These are phyloP conservation scores for Rhynchospora pubera DNA, from an alignment of 176 grass and related monocot species.

Conservation along the genomic window DNA sequence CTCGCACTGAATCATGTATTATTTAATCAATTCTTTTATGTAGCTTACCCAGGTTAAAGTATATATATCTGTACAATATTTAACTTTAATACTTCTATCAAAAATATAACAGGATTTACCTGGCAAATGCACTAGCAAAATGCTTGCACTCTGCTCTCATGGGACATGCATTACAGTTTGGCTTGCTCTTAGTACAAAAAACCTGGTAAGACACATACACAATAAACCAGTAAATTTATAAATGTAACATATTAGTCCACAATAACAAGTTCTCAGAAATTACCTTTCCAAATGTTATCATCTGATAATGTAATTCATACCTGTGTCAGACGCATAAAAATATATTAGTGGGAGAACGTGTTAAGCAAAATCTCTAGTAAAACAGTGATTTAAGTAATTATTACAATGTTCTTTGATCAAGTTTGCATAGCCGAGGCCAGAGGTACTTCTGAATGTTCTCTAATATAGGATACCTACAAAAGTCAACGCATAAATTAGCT, in stretches of 20 bases:
- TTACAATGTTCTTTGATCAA: conserved; percentile 84
- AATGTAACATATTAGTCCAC: not conserved
- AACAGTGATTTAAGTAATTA: conserved; percentile 5
- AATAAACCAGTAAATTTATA: conserved; percentile 9
- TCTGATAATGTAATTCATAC: conserved; percentile 95
- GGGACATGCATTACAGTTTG: conserved; percentile 89
- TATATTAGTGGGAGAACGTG: not conserved
- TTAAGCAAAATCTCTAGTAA: conserved; percentile 14
- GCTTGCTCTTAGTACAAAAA: conserved; percentile 84
- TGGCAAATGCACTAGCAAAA: conserved; percentile 84
- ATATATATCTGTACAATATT: not conserved
- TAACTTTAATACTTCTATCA: not conserved
- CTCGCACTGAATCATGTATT: conserved; percentile 53
- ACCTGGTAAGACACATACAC: conserved; percentile 32
- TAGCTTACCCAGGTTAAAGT: not conserved
- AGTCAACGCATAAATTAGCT: conserved; percentile 22
- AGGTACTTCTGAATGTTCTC: conserved; percentile 92
- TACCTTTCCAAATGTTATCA: conserved; percentile 99
- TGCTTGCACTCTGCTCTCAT: conserved; percentile 93
- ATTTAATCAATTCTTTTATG: conserved; percentile 12
- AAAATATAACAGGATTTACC: conserved; percentile 30
- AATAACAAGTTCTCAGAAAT: not conserved
- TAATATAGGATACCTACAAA: conserved; percentile 76
- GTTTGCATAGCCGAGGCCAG: conserved; percentile 91
- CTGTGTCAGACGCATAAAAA: conserved; percentile 22